These are phyloP conservation scores for Penicillium sp. DNA, from an alignment of 2,329 filamentous ascomycete species.

Conservation along the genomic window DNA sequence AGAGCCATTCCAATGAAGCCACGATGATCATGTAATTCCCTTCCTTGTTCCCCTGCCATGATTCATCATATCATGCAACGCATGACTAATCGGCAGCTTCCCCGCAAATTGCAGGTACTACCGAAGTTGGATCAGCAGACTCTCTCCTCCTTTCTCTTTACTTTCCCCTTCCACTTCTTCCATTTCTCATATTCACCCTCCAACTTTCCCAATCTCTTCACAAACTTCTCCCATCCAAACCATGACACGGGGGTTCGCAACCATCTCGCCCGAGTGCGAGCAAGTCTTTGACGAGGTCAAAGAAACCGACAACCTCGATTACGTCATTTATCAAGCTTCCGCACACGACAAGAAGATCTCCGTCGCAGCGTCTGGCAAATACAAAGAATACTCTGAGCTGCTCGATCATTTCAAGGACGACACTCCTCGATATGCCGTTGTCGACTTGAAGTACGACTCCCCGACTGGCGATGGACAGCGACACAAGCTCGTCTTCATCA, in stretches of 20 bases:
- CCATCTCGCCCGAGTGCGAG: conserved; percentile 24
- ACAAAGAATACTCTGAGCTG: conserved; percentile 19
- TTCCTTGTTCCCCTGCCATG: no score
- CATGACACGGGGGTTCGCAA: conserved; percentile 24
- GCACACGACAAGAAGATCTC: conserved; percentile 25
- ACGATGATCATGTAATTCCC: no score
- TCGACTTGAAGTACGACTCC: conserved; percentile 21
- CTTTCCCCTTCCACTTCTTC: background rate
- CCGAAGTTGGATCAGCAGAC: background rate
- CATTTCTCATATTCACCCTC: background rate
- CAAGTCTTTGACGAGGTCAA: conserved; percentile 22
- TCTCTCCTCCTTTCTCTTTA: background rate
- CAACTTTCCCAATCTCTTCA: background rate
- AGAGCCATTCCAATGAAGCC: no score
- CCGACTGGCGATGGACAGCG: conserved; percentile 17
- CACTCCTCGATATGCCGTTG: conserved; percentile 20
- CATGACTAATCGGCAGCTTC: conserved; percentile 5
- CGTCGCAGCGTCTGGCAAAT: conserved; percentile 22
- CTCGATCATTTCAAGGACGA: conserved; percentile 20
- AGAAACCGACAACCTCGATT: conserved; percentile 22
- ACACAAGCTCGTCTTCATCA: conserved; percentile 25
- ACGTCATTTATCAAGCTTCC: conserved; percentile 23
- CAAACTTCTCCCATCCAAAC: background rate
- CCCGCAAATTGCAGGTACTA: background rate
- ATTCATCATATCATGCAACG: background rate